Conservation (phyloP, 1,139 yeast species). For the Yamadazyma blattariae region DNA sequence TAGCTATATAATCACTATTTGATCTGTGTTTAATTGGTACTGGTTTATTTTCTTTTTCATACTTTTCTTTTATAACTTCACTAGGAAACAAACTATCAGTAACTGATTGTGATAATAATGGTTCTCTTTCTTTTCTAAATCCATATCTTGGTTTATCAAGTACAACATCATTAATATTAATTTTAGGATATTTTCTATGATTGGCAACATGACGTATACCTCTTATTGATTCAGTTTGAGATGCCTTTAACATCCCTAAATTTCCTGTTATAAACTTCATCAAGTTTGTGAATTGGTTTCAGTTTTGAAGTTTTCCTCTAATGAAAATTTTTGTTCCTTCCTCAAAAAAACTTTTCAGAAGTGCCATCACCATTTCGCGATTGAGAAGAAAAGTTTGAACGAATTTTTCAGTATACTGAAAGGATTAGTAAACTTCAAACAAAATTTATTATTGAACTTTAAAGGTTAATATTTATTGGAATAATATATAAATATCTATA, state of each 20-base stretch:
- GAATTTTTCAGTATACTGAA: conserved; percentile 1
- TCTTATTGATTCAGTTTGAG: neutral
- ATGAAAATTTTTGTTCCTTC: too few species aligned
- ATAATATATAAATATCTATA: too few species aligned
- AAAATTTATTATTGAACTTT: too few species aligned
- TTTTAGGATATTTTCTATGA: conserved; percentile 37
- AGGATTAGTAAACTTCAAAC: conserved; percentile 5
- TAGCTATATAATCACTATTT: conserved; percentile 34
- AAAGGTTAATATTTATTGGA: too few species aligned
- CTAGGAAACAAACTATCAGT: conserved; percentile 42
- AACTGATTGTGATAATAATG: conserved; percentile 40
- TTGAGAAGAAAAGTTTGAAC: neutral
- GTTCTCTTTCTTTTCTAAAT: conserved; percentile 37
- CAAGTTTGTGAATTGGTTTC: too few species aligned
- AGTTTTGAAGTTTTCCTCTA: too few species aligned
- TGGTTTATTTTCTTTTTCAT: conserved; percentile 38
- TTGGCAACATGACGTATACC: conserved; percentile 30
- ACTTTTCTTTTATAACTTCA: conserved; percentile 32
- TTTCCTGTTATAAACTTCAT: too few species aligned
- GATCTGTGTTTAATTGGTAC: conserved; percentile 41
- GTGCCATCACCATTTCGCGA: conserved; percentile 6
- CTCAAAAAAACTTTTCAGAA: neutral
- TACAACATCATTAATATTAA: conserved; percentile 37
- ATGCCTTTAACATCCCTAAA: neutral
- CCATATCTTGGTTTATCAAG: conserved; percentile 40